These are phyloP conservation scores for Chrysopogon serrulatus DNA, from an alignment of 176 grass and related monocot species.

Conservation along the genomic window DNA sequence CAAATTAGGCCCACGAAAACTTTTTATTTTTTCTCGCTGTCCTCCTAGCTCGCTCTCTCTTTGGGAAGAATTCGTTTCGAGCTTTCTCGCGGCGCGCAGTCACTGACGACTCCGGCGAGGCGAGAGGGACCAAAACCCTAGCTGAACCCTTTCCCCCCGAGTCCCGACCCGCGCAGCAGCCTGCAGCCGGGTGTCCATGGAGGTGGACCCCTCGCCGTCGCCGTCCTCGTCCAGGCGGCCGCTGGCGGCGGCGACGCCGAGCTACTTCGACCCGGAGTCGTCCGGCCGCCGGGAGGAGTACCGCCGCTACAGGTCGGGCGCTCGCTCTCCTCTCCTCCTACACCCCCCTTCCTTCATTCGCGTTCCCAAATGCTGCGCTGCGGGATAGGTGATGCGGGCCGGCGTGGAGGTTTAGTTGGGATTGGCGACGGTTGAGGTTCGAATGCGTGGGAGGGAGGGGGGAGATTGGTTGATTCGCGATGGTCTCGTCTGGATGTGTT, in stretches of 20 bases:
- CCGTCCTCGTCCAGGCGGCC: constrained; percentile 3
- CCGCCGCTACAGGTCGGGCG: constrained; percentile 74
- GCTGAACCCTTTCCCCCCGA: not conserved
- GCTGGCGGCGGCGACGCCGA: constrained; percentile 18
- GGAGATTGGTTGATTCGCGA: not conserved
- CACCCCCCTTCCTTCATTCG: not conserved
- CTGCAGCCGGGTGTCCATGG: constrained; percentile 42
- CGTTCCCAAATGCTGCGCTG: not conserved
- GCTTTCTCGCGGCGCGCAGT: not conserved
- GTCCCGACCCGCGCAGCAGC: not conserved
- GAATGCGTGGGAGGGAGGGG: not conserved
- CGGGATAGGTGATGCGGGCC: not conserved
- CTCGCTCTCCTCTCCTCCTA: not conserved
- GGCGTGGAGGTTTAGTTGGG: not conserved
- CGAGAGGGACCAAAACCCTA: constrained; percentile 15
- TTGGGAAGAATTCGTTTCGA: not conserved
- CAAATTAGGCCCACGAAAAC: too few species aligned
- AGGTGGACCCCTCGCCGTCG: constrained; percentile 50
- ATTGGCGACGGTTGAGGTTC: not conserved
- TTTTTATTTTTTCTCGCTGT: not conserved
- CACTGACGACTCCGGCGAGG: not conserved
- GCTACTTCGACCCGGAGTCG: constrained; percentile 73
- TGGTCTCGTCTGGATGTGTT: not conserved
- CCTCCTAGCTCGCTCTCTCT: too few species aligned
- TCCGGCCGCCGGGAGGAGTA: constrained; percentile 71